Evolutionary conservation across 768 basidiomycete species (phyloP).

Genomic region (Mycena epipterygia): DNA sequence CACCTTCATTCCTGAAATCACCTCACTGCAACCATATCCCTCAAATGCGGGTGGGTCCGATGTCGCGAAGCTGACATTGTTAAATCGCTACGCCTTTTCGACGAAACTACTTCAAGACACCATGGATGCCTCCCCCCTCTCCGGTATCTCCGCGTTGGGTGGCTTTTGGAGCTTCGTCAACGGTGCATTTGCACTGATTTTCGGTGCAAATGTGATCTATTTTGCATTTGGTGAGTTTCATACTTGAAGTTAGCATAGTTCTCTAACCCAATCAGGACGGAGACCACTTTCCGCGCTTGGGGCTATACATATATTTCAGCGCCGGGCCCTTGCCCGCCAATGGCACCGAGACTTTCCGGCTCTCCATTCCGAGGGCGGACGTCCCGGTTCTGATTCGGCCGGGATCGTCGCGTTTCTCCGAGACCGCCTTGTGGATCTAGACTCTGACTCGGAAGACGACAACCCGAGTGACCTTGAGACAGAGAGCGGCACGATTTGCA

Average conservation of each 20-base stretch:
- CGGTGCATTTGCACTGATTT: too few relatives aligned
- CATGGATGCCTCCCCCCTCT: neutral
- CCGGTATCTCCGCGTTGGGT: neutral
- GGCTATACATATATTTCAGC: too few relatives aligned
- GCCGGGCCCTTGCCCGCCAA: too few relatives aligned
- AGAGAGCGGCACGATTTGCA: too few relatives aligned
- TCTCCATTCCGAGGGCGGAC: neutral
- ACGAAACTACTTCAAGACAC: neutral
- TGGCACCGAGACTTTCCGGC: conserved; percentile 1
- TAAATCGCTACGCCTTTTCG: neutral
- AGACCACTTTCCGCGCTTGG: too few relatives aligned
- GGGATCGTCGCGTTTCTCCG: conserved; percentile 8
- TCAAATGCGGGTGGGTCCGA: neutral
- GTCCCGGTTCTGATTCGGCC: neutral
- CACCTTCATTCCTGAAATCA: too few relatives aligned
- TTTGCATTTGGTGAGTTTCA: neutral
- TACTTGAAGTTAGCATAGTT: neutral
- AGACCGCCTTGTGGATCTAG: neutral
- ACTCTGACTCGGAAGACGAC: too few relatives aligned
- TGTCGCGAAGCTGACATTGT: neutral
- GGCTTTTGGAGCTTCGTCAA: too few relatives aligned
- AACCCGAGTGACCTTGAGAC: too few relatives aligned
- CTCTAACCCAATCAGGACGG: too few relatives aligned
- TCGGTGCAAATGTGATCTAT: too few relatives aligned
- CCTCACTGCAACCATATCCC: neutral